Base-by-base conservation (phyloP, 2,329 filamentous ascomycete genomes). In the Botrytis cinerea region DNA sequence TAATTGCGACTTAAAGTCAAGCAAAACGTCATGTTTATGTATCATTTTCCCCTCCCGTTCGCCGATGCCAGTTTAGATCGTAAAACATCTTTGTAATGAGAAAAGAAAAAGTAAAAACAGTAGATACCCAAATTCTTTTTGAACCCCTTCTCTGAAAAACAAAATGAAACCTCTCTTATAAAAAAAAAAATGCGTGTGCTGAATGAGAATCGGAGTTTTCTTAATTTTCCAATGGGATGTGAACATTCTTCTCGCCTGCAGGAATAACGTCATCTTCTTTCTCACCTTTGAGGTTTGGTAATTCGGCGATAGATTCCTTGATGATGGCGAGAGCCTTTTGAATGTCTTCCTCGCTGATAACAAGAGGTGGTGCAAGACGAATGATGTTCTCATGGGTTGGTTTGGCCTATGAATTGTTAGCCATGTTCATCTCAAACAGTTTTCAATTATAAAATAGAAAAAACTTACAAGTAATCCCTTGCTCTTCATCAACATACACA, bases 361-460 rank as follows among this genome's bases (percentile, higher is more conserved):
- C 94, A 72, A 99, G 86, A 32, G 96, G 96, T 64, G 96, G 96
- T n/a, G 96, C 96, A 75, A 99, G 92, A 73, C 96, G 93, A 82
- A 99, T 99, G 82, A 99, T 98, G 84, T 98, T 98, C 81, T 97
- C 92, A 83, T 99, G 96, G 10, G 96, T 99, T 45, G 96, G 96
- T 88, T 99, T 99, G 80, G 96, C 96, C 94, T 97, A 64, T 75
- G 46, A 51, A 6, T 38, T 8, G 63, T 43, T 67, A 66, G n/a
- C 8, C 12, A 9, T n/a, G 20, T 61, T 60, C 40, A 28, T 25
- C 4, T 46, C 4, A 22, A 48, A 25, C 7, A 5, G 1, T 2
- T 22, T 3, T 22, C 14, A 4, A 16, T 22, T 4, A 38, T 16
- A 4, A 63, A 28, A 12, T 25, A 59, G 10, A 67, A 35, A 14